These are phyloP conservation scores for Cladophialophora exuberans DNA, from an alignment of 2,329 filamentous ascomycete genomes.

Conservation along the genomic window DNA sequence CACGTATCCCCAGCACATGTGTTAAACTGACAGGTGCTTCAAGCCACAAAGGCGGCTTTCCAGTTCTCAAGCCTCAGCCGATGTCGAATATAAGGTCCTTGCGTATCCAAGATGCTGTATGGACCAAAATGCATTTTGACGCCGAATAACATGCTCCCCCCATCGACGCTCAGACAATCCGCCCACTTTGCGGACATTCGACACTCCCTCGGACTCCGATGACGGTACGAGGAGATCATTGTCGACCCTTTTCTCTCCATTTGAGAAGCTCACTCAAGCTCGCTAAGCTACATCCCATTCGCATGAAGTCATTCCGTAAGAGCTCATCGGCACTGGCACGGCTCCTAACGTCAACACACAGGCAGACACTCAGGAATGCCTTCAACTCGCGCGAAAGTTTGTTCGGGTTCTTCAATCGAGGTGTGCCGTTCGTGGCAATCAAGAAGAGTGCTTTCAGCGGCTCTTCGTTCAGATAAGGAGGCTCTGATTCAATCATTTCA, in stretches of 20 bases:
- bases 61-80: neutral
- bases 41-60: neutral
- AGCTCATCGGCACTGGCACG: conserved; percentile 90
- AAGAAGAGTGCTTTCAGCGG: conserved; percentile 95
- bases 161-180: neutral
- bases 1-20: no score
- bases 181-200: neutral
- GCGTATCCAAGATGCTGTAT: conserved; percentile 13
- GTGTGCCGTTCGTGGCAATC: conserved; percentile 97
- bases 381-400: conserved; percentile 98
- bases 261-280: conserved; percentile 85
- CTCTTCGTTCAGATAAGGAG: conserved; percentile 96
- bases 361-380: conserved; percentile 91
- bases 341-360: conserved; percentile 95
- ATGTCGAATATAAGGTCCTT: neutral
- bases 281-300: conserved; percentile 80
- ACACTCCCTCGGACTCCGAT: neutral
- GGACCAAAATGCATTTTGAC: conserved; percentile 2
- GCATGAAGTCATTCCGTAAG: conserved; percentile 89
- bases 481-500: conserved; percentile 99
- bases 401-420: conserved; percentile 95
- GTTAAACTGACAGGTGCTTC: neutral
- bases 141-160: conserved; percentile 1
- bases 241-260: conserved; percentile 55
- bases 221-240: conserved; percentile 19